These are phyloP conservation scores for Areca catechu DNA, from an alignment of 176 grass and related monocot genomes.

Conservation along the genomic window DNA sequence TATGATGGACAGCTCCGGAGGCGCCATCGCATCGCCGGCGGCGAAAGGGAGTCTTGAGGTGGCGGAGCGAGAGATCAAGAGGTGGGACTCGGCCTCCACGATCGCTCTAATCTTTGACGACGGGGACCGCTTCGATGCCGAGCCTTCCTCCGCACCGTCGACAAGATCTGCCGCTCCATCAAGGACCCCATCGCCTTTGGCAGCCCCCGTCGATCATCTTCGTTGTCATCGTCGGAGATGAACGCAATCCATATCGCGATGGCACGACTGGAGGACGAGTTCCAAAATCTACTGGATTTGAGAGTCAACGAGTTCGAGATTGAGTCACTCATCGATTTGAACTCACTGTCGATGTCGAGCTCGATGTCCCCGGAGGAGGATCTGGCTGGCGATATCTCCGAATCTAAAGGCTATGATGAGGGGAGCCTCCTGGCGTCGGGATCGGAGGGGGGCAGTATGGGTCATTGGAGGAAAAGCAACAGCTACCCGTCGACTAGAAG, in stretches of 20 bases:
- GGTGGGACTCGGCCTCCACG: slow-evolving; percentile 34
- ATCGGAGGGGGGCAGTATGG: slow-evolving; percentile 11
- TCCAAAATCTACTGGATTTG: too few species aligned
- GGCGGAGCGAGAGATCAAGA: slow-evolving; percentile 43
- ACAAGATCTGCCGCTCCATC: slow-evolving; percentile 45
- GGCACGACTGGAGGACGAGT: too few species aligned
- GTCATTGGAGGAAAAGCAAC: slow-evolving; percentile 1
- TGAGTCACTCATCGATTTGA: slow-evolving; percentile 40
- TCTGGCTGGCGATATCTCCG: slow-evolving; percentile 7
- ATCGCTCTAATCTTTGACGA: slow-evolving; percentile 18
- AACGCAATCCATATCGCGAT: slow-evolving; percentile 2
- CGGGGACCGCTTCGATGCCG: slow-evolving; percentile 33
- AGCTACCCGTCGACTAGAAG: slow-evolving; percentile 55
- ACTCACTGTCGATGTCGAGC: slow-evolving; percentile 29
- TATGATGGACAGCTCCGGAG: slow-evolving; percentile 44
- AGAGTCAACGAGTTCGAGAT: slow-evolving; percentile 46
- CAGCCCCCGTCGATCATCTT: slow-evolving; percentile 35
- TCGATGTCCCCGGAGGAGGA: neutral
- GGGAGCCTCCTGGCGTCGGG: neutral
- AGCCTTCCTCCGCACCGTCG: slow-evolving; percentile 62
- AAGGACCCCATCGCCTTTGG: slow-evolving; percentile 26
- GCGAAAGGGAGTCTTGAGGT: slow-evolving; percentile 31
- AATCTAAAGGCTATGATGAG: neutral
- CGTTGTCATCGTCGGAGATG: slow-evolving; percentile 23
- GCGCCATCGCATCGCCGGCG: neutral